Evolutionary conservation across 1,284 basidiomycete genomes (phyloP), one percentile per base, ranked within the genome.

Genomic region (Sporisorium graminicola): DNA sequence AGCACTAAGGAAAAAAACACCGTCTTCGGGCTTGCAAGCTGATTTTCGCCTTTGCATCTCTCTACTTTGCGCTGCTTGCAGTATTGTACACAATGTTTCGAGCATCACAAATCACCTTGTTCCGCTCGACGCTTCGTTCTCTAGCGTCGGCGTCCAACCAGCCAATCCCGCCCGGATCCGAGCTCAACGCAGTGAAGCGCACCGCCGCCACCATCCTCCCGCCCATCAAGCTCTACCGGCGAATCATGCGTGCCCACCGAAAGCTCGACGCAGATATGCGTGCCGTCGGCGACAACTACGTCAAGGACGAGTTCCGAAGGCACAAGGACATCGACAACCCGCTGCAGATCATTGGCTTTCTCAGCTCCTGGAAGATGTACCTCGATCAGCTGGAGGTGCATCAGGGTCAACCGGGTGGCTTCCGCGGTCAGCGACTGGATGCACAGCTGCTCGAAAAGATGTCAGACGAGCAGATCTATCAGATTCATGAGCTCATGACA

Each of bases 381-480:
- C 71, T 85, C 20, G 84, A 86, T 44, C 65, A 77, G 12, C 58
- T 86, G 9, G 78, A 79, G 52, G 70, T 71, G 35, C 68, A 77
- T 26, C 72, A 72, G 40, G 68, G 72, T 16, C 49, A 72, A 14
- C 61, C 68, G 9, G 62, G 66, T 0, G 77, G 77, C 2, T 70
- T 73, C 47, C 61, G 69, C 6, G 82, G 83, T 0, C 50, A 74
- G 31, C 54, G 78, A 12, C 47, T 85, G 16, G 79, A 83, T 42
- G 58, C 79, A 14, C 62, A 68, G 27, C 50, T 82, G 42, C 55
- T 82, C 18, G 81, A 82, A 18, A 81, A 79, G 72, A 69, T 86
- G 52, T 84, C 83, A 3, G 80, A 85, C 40, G 84, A 86, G 67
- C 85, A 86, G 78, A 77, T 86, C n/a, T 81, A 84, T 40, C 85